Evolutionary conservation across 352 stramenopile genomes (phyloP).

Genomic region (Pythium myriotylum): DNA sequence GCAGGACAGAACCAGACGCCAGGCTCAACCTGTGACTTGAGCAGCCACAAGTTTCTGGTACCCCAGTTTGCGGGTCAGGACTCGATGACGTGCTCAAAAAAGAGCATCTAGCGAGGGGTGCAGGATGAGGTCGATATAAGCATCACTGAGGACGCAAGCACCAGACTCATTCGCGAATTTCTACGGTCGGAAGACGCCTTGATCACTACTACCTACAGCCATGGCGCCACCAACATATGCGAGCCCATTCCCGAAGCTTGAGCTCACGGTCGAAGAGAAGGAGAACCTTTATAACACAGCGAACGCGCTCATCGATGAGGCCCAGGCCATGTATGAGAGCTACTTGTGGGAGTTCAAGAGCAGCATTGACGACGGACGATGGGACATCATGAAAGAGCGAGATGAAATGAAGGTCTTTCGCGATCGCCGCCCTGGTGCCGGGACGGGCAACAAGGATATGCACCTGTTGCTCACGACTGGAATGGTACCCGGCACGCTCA

Average conservation of each 20-base stretch:
- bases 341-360: conserved; percentile 39
- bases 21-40: too few relatives aligned
- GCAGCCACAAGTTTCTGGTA: too few relatives aligned
- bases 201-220: not conserved
- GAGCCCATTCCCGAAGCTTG: conserved; percentile 49
- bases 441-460: conserved; percentile 17
- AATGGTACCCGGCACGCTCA: conserved; percentile 45
- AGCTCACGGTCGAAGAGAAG: conserved; percentile 48
- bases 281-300: conserved; percentile 42
- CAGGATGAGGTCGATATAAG: too few relatives aligned
- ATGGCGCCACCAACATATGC: conserved; percentile 26
- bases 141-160: too few relatives aligned
- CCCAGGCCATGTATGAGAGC: conserved; percentile 43
- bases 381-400: conserved; percentile 46
- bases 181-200: too few relatives aligned
- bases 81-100: too few relatives aligned
- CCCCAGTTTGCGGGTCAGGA: too few relatives aligned
- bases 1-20: too few relatives aligned
- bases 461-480: conserved; percentile 27
- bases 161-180: not conserved
- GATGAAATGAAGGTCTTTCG: conserved; percentile 47
- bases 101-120: too few relatives aligned
- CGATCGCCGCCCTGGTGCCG: conserved; percentile 37
- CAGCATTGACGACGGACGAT: conserved; percentile 38
- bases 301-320: conserved; percentile 48